Evolutionary conservation across 2,329 filamentous ascomycete species (phyloP), one percentile per base, ranked within the genome.

Genomic region (Colletotrichum liaoningense): DNA sequence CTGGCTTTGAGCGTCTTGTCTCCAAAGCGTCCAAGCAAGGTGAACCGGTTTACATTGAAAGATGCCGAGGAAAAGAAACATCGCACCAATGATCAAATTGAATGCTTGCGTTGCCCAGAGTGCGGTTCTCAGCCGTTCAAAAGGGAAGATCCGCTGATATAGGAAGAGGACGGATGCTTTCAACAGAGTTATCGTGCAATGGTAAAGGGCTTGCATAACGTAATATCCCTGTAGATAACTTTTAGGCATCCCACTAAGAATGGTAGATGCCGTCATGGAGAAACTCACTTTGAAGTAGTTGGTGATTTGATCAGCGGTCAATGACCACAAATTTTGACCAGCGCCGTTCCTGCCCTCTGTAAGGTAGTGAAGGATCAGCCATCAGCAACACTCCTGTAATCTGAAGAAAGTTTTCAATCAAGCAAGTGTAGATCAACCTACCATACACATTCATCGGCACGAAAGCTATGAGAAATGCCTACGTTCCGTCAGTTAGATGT

Each of bases 111-210:
- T 75, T 11, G 35, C 76, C 70, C 75, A 78, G 1, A 79, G 69
- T 4, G 76, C 28, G n/a, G 67, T 69, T 5, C 75, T 77, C 33
- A 83, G 78, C 4, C 14, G 55, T 0, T 76, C 63, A 68, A 5
- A 79, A 77, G 84, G 81, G 42, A 84, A 84, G 16, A 84, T 79
- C 3, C 79, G 78, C 6, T 80, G 77, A 72, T 82, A 84, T 74
- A 84, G 80, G 33, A 81, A 76, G 3, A 84, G 77, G 42, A 84
- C 77, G 5, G 82, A 79, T n/a, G 82, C 69, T 67, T 83, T 83
- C 11, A 79, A 76, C 2, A 82, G 81, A 1, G 86, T 79, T 28
- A 87, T 84, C 38, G 80, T 80, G 16, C 7, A 28, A 14, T 46
- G n/a, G 6, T 56, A 62, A 1, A 60, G 16, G 0, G 26, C 3